phyloP scores from a whole-genome alignment of 1,284 basidiomycete species.

The Rhodofomes roseus region DNA sequence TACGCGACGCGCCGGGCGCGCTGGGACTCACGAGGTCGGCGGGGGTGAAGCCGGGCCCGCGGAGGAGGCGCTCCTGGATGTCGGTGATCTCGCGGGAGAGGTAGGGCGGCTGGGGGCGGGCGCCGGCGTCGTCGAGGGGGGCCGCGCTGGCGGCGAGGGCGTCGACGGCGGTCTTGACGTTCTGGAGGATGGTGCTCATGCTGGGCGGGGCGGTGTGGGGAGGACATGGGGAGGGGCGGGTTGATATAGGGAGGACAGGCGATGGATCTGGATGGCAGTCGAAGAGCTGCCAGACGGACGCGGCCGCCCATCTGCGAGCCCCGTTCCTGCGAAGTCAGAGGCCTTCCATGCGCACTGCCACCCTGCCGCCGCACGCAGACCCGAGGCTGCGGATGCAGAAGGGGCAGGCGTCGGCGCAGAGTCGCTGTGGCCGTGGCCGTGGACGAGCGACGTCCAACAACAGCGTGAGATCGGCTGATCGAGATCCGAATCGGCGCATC shows the following conservation, averaged over 20 bases:
- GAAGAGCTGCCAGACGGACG: too few species aligned
- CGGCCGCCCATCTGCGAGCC: too few species aligned
- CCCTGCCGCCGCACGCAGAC: too few species aligned
- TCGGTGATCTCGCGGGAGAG: conserved; percentile 3
- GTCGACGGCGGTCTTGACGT: conserved; percentile 2
- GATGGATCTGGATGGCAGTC: too few species aligned
- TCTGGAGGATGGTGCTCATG: not conserved
- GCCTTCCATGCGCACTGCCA: too few species aligned
- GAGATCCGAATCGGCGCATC: not conserved
- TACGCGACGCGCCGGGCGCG: too few species aligned
- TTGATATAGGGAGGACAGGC: too few species aligned
- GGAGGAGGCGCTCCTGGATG: conserved; percentile 1
- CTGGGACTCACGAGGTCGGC: conserved; percentile 2
- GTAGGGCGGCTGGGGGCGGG: not conserved
- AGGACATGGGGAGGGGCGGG: not conserved
- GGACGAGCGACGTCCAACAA: too few species aligned
- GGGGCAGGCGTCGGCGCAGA: too few species aligned
- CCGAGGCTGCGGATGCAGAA: too few species aligned
- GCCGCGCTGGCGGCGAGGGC: conserved; percentile 5
- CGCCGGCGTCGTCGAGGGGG: conserved; percentile 8
- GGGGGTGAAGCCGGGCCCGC: conserved; percentile 5
- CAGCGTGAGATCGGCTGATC: not conserved
- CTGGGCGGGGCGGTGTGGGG: not conserved
- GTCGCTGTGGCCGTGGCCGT: too few species aligned
- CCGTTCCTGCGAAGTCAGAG: too few species aligned